Percentiles rank a stretch among this genome's conserved stretches.
phyloP scores from a whole-genome alignment of 257 asterid genomes.

The Solanum virginianum region DNA sequence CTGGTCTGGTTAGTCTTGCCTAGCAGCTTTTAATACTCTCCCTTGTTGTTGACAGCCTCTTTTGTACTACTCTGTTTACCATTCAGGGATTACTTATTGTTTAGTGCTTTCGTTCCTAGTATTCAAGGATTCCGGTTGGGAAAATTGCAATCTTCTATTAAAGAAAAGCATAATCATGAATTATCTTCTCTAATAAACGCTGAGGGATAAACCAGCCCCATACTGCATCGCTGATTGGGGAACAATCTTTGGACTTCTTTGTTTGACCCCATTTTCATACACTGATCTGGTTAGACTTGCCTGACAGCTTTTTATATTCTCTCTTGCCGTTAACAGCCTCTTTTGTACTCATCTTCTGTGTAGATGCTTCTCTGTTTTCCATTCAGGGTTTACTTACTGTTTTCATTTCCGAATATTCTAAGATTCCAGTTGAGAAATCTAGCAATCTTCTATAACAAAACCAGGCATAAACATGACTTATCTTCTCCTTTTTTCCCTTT shows the following conservation, averaged over 20 bases:
- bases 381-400: background rate
- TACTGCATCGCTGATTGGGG: background rate
- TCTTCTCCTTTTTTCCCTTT: background rate
- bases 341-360: background rate
- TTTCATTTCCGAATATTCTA: background rate
- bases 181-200: background rate
- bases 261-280: background rate
- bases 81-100: background rate
- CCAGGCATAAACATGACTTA: background rate
- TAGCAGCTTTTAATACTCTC: background rate
- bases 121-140: background rate
- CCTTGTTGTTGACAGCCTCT: background rate
- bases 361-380: background rate
- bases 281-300: background rate
- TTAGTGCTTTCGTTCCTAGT: background rate
- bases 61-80: background rate
- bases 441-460: background rate
- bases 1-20: background rate
- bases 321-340: background rate
- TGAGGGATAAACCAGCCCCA: background rate
- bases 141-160: background rate
- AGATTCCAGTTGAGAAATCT: background rate
- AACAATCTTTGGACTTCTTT: background rate
- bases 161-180: background rate
- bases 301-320: background rate